Percentiles rank a stretch among this genome's conserved stretches.
These are phyloP conservation scores for Phytophthora sp. DNA, from an alignment of 352 stramenopile species.

Conservation along the genomic window DNA sequence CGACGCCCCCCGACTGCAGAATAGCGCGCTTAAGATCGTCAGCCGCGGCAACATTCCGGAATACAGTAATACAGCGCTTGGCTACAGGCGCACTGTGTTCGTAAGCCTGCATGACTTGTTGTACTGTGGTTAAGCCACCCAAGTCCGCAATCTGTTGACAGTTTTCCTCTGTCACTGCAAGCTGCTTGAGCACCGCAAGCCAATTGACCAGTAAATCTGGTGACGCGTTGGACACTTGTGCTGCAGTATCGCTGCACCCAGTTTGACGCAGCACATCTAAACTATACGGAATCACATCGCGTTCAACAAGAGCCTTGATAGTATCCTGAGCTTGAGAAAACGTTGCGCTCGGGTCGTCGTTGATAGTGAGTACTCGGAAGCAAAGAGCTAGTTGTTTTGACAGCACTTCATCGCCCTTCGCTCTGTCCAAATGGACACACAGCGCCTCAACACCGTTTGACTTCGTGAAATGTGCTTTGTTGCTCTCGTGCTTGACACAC, in stretches of 20 bases:
- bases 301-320: constrained; percentile 63
- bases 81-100: constrained; percentile 50
- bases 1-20: constrained; percentile 57
- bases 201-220: constrained; percentile 59
- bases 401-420: constrained; percentile 39
- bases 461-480: constrained; percentile 71
- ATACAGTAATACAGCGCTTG: constrained; percentile 75
- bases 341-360: constrained; percentile 66
- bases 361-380: constrained; percentile 70
- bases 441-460: constrained; percentile 49
- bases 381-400: constrained; percentile 58
- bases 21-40: constrained; percentile 76
- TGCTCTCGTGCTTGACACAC: constrained; percentile 70
- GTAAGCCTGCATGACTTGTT: constrained; percentile 61
- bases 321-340: constrained; percentile 79
- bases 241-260: neutral
- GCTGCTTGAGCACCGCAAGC: constrained; percentile 78
- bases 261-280: constrained; percentile 40
- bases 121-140: constrained; percentile 56
- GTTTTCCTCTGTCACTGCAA: constrained; percentile 80
- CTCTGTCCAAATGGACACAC: constrained; percentile 33
- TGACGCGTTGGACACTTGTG: constrained; percentile 18
- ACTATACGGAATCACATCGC: constrained; percentile 59
- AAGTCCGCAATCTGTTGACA: constrained; percentile 74
- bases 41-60: constrained; percentile 73